These are phyloP conservation scores for Phyllosticta citrichinensis DNA, from an alignment of 2,329 filamentous ascomycete genomes.

Conservation along the genomic window DNA sequence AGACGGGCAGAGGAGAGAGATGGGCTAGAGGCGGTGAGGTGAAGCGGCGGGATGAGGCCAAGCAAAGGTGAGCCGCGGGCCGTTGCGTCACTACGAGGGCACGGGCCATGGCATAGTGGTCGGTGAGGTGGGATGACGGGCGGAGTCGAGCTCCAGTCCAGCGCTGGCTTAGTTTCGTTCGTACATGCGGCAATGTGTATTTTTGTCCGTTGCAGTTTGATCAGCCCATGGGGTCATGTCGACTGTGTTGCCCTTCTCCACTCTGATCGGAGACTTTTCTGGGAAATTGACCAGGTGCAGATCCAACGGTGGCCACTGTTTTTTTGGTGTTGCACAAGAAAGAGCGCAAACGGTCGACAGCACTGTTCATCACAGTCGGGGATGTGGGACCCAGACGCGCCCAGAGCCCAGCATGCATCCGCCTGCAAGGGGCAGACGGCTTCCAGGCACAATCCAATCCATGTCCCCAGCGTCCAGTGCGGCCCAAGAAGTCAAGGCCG, in stretches of 20 bases:
- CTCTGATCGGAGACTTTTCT: background rate
- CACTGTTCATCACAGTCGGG: background rate
- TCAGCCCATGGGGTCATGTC: conserved; percentile 2
- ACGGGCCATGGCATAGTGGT: background rate
- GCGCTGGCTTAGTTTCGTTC: no score
- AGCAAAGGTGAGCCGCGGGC: background rate
- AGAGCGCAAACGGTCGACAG: background rate
- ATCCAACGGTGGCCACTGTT: background rate
- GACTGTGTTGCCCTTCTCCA: conserved; percentile 1
- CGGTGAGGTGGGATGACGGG: no score
- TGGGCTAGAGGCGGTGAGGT: background rate
- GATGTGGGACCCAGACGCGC: no score
- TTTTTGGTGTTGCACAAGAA: background rate
- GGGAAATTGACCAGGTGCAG: background rate
- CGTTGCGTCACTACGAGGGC: background rate
- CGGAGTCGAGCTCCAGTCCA: no score
- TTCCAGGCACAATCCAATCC: no score
- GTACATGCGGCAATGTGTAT: no score
- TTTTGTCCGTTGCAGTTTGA: conserved; percentile 3
- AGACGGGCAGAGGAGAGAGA: background rate
- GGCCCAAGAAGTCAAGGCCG: no score
- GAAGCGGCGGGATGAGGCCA: background rate
- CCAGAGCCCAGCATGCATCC: no score
- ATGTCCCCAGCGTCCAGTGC: no score
- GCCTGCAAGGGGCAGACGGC: no score